A percentile compares a stretch with the other conserved stretches of the same genome.
phyloP scores from a whole-genome alignment of 345 rosid genomes.

The Toxicodendron radicans region DNA sequence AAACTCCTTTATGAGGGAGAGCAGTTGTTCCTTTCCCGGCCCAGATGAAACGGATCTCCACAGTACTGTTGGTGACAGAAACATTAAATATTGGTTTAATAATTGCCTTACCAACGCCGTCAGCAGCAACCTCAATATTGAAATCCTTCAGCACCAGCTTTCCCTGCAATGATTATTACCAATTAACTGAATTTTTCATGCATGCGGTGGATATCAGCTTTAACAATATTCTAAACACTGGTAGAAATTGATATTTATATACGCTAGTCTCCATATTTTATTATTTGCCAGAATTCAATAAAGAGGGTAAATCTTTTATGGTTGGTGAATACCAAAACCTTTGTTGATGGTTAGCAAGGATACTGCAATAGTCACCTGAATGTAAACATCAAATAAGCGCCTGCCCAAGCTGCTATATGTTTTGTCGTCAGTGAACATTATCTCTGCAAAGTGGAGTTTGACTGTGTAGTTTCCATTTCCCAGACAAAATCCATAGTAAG shows the following conservation, averaged over 20 bases:
- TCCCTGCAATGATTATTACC: slow-evolving; percentile 34
- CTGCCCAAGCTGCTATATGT: slow-evolving; percentile 52
- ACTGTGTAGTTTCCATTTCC: slow-evolving; percentile 47
- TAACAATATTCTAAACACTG: not conserved
- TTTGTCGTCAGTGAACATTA: slow-evolving; percentile 40
- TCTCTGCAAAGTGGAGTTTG: slow-evolving; percentile 80
- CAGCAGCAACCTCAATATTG: slow-evolving; percentile 49
- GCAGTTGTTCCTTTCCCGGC: slow-evolving; percentile 63
- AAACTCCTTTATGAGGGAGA: slow-evolving; percentile 44
- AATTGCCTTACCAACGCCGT: slow-evolving; percentile 41
- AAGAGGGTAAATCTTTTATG: not conserved
- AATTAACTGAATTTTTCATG: not conserved
- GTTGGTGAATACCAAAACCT: not conserved
- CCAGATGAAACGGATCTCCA: slow-evolving; percentile 66
- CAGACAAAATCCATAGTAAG: slow-evolving; percentile 55
- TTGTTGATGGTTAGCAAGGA: not conserved
- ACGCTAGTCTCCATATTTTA: not conserved
- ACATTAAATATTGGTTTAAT: slow-evolving; percentile 26
- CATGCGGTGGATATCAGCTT: not conserved
- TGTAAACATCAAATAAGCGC: slow-evolving; percentile 60
- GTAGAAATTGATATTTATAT: too few species aligned
- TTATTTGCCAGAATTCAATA: not conserved
- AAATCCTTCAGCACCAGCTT: slow-evolving; percentile 51
- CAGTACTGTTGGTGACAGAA: slow-evolving; percentile 27
- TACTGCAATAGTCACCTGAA: slow-evolving; percentile 47